These are phyloP conservation scores for Iberis pinnata DNA, from an alignment of 345 rosid genomes.

Conservation along the genomic window DNA sequence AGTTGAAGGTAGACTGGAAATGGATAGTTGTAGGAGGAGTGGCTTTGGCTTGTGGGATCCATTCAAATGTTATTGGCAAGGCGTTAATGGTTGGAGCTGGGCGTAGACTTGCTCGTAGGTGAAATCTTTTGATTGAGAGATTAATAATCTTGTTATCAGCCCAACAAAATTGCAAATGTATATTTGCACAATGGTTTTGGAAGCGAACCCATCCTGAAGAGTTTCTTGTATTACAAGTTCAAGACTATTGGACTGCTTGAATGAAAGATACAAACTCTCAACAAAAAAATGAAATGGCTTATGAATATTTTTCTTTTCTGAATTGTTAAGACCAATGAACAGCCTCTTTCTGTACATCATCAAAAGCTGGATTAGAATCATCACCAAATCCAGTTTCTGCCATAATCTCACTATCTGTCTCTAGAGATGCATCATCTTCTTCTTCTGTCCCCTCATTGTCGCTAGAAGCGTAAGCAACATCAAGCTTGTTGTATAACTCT, in stretches of 20 bases:
- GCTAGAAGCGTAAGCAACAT: slow-evolving; percentile 56
- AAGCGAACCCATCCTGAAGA: neutral
- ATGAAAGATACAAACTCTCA: too few species aligned
- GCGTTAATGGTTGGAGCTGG: slow-evolving; percentile 73
- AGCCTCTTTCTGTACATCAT: too few species aligned
- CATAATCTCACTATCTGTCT: slow-evolving; percentile 24
- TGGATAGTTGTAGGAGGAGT: slow-evolving; percentile 79
- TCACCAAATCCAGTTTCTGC: slow-evolving; percentile 7
- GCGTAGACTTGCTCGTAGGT: slow-evolving; percentile 66
- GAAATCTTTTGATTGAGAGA: slow-evolving; percentile 23
- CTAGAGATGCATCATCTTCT: slow-evolving; percentile 36
- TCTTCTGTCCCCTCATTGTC: slow-evolving; percentile 53
- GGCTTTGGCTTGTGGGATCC: slow-evolving; percentile 72
- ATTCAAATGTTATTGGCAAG: slow-evolving; percentile 62
- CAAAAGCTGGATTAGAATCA: neutral
- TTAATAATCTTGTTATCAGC: slow-evolving; percentile 1
- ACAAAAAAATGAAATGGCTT: too few species aligned
- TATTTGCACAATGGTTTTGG: neutral
- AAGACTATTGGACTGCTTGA: neutral
- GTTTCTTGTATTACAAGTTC: slow-evolving; percentile 2
- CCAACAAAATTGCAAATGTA: neutral
- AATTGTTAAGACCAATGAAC: too few species aligned
- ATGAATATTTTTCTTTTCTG: too few species aligned
- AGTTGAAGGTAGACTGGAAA: slow-evolving; percentile 57
- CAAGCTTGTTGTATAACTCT: slow-evolving; percentile 55